These are phyloP conservation scores for Mycogone perniciosa DNA, from an alignment of 2,329 filamentous ascomycete species.

Conservation along the genomic window DNA sequence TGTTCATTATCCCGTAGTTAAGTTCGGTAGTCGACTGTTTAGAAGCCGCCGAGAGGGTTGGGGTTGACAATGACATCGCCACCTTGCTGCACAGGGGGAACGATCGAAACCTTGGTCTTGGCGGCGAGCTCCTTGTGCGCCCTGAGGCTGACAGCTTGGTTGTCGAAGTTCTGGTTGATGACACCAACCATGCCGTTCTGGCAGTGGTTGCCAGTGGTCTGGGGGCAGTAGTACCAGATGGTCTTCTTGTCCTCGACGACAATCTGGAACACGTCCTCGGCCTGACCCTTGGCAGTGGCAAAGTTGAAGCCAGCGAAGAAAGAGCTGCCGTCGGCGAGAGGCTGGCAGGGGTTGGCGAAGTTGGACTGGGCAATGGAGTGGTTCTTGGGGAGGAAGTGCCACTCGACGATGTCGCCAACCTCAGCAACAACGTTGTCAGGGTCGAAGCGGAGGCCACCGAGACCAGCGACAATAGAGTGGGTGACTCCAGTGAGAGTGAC, in stretches of 20 bases:
- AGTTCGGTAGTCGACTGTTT: not conserved
- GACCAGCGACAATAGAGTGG: slow-evolving; percentile 8
- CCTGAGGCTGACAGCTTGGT: slow-evolving; percentile 31
- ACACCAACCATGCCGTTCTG: slow-evolving; percentile 47
- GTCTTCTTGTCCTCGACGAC: slow-evolving; percentile 38
- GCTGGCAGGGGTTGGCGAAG: slow-evolving; percentile 53
- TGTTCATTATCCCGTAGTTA: not conserved
- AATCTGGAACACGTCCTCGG: slow-evolving; percentile 17
- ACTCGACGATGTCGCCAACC: slow-evolving; percentile 41
- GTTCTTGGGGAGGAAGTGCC: slow-evolving; percentile 42
- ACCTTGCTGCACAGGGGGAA: slow-evolving; percentile 29
- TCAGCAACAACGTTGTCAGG: slow-evolving; percentile 46
- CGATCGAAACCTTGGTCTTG: slow-evolving; percentile 22
- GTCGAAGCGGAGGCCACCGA: slow-evolving; percentile 36
- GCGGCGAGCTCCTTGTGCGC: slow-evolving; percentile 33
- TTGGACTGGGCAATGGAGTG: slow-evolving; percentile 57
- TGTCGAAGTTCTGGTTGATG: slow-evolving; percentile 42
- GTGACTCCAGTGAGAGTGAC: slow-evolving; percentile 1
- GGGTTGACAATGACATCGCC: slow-evolving; percentile 35
- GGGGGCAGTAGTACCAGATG: slow-evolving; percentile 54
- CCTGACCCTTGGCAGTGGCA: slow-evolving; percentile 15
- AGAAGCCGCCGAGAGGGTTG: slow-evolving; percentile 35
- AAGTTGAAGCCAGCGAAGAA: slow-evolving; percentile 22
- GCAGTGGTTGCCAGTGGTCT: slow-evolving; percentile 50
- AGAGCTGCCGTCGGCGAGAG: slow-evolving; percentile 45